Base-by-base conservation (phyloP, 345 rosid species). In the Conringia planisiliqua region DNA sequence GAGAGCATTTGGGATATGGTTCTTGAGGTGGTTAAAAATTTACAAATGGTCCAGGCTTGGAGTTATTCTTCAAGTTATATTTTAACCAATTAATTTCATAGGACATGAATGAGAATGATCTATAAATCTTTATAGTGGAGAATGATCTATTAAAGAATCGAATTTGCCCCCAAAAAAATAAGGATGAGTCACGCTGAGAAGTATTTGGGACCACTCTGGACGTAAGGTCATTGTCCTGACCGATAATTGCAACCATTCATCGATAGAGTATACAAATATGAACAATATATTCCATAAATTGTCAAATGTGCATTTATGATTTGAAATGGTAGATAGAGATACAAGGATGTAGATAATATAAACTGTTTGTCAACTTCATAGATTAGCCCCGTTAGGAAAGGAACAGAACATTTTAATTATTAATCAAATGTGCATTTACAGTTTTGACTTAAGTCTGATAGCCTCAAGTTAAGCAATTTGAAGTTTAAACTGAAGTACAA, bases 281-380 rank as follows among this genome's bases (percentile, higher is more conserved):
- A 3, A 48, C 17, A 44, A 6, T 5, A 36, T 10, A 36, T 7
- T 64, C 69, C 40, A 46, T 29, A 44, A 10, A 29, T 40, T 6
- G 57, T 65, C 71, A 65, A 47, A 11, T 35, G 1, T 40, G 29
- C 64, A 54, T 52, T 72, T 39, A 72, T 51, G 29, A 17, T 71
- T 6, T 36, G 33, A 27, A 27, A 17, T 51, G n/a, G 63, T 58
- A 7, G 30, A 13, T 12, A 7, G 30, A 7, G 30, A 22, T 42
- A 43, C 42, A 38, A 11, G 42, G 42, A 10, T 38, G n/a, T n/a
- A n/a, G n/a, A n/a, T 40, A 20, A 38, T 38, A 20, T 22, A 35
- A 60, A 36, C n/a, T 3, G 62, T 57, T 30, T 8, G 22, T 42
- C 46, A 42, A 42, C 46, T 42, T 14, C 17, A 13, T 32, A 57